A percentile compares a stretch with the other conserved stretches of the same genome.
Conservation (phyloP, 257 asterid species). For the Penstemon davidsonii region DNA sequence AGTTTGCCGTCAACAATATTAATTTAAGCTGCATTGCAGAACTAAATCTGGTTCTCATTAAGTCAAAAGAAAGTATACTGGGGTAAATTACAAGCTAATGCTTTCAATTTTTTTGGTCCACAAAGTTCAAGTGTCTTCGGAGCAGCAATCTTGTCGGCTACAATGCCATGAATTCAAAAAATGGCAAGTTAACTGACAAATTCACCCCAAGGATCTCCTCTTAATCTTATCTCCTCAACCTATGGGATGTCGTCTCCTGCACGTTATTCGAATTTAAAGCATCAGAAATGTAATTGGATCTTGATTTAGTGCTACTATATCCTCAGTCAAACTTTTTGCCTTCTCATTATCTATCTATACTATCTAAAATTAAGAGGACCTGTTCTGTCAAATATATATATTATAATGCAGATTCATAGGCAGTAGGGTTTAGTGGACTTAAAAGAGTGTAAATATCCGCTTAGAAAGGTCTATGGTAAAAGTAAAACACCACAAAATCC, state of each 20-base stretch:
- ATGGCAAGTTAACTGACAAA: constrained; percentile 35
- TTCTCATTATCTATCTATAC: neutral
- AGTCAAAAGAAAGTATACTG: constrained; percentile 32
- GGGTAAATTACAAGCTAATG: constrained; percentile 27
- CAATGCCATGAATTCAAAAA: constrained; percentile 38
- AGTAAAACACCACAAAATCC: too few species aligned
- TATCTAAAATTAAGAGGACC: neutral
- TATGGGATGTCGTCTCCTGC: constrained; percentile 87
- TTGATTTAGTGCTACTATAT: neutral
- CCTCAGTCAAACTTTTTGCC: neutral
- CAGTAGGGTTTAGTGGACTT: neutral
- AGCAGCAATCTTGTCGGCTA: constrained; percentile 27
- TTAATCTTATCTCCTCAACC: constrained; percentile 50
- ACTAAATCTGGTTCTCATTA: constrained; percentile 34
- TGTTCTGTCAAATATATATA: too few species aligned
- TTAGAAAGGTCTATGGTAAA: too few species aligned
- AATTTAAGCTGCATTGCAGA: constrained; percentile 34
- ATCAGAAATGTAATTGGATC: constrained; percentile 16
- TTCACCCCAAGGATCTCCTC: constrained; percentile 35
- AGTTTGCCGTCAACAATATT: neutral
- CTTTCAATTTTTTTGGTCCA: constrained; percentile 28
- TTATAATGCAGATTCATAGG: too few species aligned
- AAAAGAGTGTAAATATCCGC: too few species aligned
- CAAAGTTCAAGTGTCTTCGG: constrained; percentile 27
- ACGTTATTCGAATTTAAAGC: constrained; percentile 23